Base-by-base conservation (phyloP, 257 asterid species). In the Dorcoceras hygrometricum region DNA sequence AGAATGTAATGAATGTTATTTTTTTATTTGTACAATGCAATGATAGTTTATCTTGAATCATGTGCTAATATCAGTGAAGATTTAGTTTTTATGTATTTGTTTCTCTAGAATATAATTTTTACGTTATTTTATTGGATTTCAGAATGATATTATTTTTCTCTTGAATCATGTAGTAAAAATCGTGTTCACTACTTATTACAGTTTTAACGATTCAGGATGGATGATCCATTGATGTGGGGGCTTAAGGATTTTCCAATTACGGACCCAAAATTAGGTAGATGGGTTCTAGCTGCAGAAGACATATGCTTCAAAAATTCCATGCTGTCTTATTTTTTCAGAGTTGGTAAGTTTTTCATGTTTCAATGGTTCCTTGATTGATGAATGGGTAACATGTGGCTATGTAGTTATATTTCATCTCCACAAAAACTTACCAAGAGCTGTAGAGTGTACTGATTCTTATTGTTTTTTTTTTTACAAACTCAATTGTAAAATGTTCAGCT, bases 261-360 rank as follows among this genome's bases (percentile, higher is more conserved):
- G 11, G 91, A 90, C 80, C 74, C 88, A 23, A 82, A 80, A 19
- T 66, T 82, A 70, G 96, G 76, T 26, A 85, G 99, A 74, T 94
- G 99, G 99, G 98, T 91, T 34, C 84, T 90, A 58, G 84, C 99
- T 29, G 96, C 99, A 27, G 98, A 94, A 79, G 99, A 94, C 69
- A 90, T 94, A 59, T 94, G 98, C 89, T 94, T 90, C 81, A 90
- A 75, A 75, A 90, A 89, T 64, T 75, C 78, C 59, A 75, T 83
- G 67, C 75, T 82, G 61, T 90, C 99, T 9, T 94, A 94, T 77
- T 70, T 87, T 73, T 94, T 94, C 75, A 81, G 99, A 59, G 78
- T 90, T 76, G 99, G 99, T 90, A 74, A 62, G 96, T 80, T 66
- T 46, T 43, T 14, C 53, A 43, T 43, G 53, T 14, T 43, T 43